Conservation (phyloP, 2,329 filamentous ascomycete species). For the Phaeosphaeria sp. region DNA sequence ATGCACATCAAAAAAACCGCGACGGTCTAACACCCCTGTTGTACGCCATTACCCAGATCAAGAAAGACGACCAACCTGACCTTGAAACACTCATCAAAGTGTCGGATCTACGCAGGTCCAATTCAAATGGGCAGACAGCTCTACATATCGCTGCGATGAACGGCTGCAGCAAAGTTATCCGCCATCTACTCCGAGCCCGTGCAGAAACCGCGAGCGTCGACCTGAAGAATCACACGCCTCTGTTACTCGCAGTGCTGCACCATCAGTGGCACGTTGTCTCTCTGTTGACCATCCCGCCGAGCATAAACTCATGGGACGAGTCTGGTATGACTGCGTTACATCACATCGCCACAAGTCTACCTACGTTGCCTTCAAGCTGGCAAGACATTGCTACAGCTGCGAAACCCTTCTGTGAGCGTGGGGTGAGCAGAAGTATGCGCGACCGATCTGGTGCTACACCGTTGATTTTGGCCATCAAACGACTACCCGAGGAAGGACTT, state of each 20-base stretch:
- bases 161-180: constrained; percentile 29
- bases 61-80: constrained; percentile 28
- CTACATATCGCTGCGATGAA: constrained; percentile 39
- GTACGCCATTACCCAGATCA: constrained; percentile 12
- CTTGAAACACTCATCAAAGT: constrained; percentile 30
- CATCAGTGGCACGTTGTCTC: constrained; percentile 38
- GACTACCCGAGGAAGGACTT: constrained; percentile 36
- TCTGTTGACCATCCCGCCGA: constrained; percentile 34
- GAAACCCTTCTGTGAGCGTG: constrained; percentile 36
- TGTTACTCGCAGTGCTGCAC: constrained; percentile 35
- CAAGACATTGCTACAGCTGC: constrained; percentile 31
- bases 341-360: constrained; percentile 32
- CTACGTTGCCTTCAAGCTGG: constrained; percentile 31
- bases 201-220: constrained; percentile 32
- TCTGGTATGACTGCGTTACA: constrained; percentile 42
- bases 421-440: constrained; percentile 41
- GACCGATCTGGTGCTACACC: constrained; percentile 42
- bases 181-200: constrained; percentile 27
- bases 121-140: constrained; percentile 24
- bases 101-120: constrained; percentile 26
- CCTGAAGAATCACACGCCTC: constrained; percentile 32
- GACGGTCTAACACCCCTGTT: constrained; percentile 33
- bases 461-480: constrained; percentile 40
- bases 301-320: constrained; percentile 41
- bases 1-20: constrained; percentile 21